Conservation (phyloP, 2,329 filamentous ascomycete genomes). For the Lomentospora prolificans region DNA sequence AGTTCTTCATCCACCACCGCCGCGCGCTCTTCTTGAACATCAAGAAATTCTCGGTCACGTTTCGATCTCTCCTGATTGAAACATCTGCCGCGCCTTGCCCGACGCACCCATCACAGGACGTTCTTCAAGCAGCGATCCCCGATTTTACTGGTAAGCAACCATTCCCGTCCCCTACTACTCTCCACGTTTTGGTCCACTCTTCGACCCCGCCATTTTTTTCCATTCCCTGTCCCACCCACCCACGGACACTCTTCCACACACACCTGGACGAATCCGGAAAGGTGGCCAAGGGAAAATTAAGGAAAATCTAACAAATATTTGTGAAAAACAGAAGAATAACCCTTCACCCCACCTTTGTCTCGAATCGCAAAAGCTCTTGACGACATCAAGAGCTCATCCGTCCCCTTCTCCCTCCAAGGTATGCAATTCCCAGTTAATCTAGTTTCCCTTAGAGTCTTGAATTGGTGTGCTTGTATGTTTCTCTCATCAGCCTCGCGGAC, state of each 20-base stretch:
- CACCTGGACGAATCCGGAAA: constrained; percentile 24
- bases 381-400: constrained; percentile 7
- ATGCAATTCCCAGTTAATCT: neutral
- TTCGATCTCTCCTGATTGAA: neutral
- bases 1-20: neutral
- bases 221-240: constrained; percentile 12
- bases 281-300: constrained; percentile 13
- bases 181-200: constrained; percentile 6
- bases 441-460: neutral
- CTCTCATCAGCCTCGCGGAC: neutral
- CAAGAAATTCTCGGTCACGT: neutral
- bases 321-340: constrained; percentile 17
- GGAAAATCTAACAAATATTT: constrained; percentile 8
- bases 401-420: constrained; percentile 4
- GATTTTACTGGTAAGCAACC: neutral
- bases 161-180: neutral
- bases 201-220: constrained; percentile 16
- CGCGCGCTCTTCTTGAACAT: neutral
- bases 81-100: neutral
- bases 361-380: constrained; percentile 6
- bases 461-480: neutral
- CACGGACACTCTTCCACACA: constrained; percentile 15
- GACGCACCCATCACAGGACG: neutral
- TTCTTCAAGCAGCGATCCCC: neutral
- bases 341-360: constrained; percentile 13